Percentiles rank a stretch among this genome's conserved stretches.
Conservation (phyloP, 2,329 filamentous ascomycete genomes). For the Leptographium lundbergii region DNA sequence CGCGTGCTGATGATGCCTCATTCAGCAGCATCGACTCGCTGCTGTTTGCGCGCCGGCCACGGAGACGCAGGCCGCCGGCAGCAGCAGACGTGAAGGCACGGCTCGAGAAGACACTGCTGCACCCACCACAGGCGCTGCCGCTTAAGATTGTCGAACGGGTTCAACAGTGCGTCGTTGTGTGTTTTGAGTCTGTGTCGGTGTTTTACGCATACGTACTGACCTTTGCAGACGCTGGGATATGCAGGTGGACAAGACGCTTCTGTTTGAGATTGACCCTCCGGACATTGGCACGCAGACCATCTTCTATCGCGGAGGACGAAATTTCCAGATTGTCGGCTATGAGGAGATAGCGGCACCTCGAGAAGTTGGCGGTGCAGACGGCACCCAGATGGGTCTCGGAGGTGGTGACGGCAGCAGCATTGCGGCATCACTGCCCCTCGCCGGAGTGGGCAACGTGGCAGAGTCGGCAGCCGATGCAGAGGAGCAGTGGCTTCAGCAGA, state of each 20-base stretch:
- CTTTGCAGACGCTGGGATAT: slow-evolving; percentile 55
- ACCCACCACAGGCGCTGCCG: slow-evolving; percentile 68
- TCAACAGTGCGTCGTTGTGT: slow-evolving; percentile 48
- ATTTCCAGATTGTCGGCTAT: slow-evolving; percentile 87
- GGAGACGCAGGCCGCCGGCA: not conserved
- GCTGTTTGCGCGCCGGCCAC: slow-evolving; percentile 7
- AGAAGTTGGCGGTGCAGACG: slow-evolving; percentile 53
- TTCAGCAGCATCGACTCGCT: slow-evolving; percentile 8
- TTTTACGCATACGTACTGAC: not conserved
- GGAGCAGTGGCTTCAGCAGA: slow-evolving; percentile 30
- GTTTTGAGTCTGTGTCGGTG: not conserved
- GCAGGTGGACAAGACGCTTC: slow-evolving; percentile 64
- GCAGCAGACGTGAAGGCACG: slow-evolving; percentile 44
- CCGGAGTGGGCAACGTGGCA: slow-evolving; percentile 74
- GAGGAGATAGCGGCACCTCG: slow-evolving; percentile 86
- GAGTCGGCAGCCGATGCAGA: slow-evolving; percentile 76
- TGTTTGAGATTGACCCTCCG: slow-evolving; percentile 79
- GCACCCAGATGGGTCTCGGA: not conserved
- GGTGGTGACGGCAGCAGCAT: slow-evolving; percentile 17
- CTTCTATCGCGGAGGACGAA: slow-evolving; percentile 81
- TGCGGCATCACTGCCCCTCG: slow-evolving; percentile 88
- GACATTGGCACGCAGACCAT: slow-evolving; percentile 91
- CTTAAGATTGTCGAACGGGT: slow-evolving; percentile 76
- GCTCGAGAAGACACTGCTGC: slow-evolving; percentile 66
- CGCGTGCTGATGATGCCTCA: not conserved